phyloP scores from a whole-genome alignment of 805 yeast species.

The Ogataea nakhonphanomensis region DNA sequence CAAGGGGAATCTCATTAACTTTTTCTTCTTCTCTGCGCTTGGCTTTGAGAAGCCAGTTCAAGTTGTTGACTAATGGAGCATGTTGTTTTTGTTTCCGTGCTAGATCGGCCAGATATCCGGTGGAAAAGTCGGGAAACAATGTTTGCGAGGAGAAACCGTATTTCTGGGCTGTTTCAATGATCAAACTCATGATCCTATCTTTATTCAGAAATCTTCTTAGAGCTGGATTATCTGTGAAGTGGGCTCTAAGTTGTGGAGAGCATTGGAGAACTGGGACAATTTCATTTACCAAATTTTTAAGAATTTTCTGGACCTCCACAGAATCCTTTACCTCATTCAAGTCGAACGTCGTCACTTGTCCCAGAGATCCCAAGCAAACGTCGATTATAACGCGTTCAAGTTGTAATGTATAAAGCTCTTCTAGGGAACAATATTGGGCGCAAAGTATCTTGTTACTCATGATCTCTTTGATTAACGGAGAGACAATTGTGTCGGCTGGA shows the following conservation, averaged over 20 bases:
- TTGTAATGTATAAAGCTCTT: slow-evolving; percentile 18
- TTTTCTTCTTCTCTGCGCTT: not conserved
- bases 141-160: not conserved
- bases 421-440: slow-evolving; percentile 21
- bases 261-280: slow-evolving; percentile 4
- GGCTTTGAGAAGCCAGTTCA: not conserved
- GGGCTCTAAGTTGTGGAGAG: not conserved
- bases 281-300: slow-evolving; percentile 17
- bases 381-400: slow-evolving; percentile 25
- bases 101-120: slow-evolving; percentile 6
- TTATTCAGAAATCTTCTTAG: slow-evolving; percentile 14
- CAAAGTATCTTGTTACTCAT: slow-evolving; percentile 15
- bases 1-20: slow-evolving; percentile 1
- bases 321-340: not conserved
- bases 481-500: slow-evolving; percentile 16
- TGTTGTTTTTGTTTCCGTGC: slow-evolving; percentile 2
- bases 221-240: slow-evolving; percentile 14
- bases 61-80: slow-evolving; percentile 1
- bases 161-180: slow-evolving; percentile 5
- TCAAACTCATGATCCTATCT: slow-evolving; percentile 14
- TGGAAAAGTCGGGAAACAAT: slow-evolving; percentile 5
- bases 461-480: slow-evolving; percentile 13
- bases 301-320: slow-evolving; percentile 6
- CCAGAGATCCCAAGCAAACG: slow-evolving; percentile 21
- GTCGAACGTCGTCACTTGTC: slow-evolving; percentile 9